These are phyloP conservation scores for Sclerotinia glacialis DNA, from an alignment of 2,329 filamentous ascomycete species.

Conservation along the genomic window DNA sequence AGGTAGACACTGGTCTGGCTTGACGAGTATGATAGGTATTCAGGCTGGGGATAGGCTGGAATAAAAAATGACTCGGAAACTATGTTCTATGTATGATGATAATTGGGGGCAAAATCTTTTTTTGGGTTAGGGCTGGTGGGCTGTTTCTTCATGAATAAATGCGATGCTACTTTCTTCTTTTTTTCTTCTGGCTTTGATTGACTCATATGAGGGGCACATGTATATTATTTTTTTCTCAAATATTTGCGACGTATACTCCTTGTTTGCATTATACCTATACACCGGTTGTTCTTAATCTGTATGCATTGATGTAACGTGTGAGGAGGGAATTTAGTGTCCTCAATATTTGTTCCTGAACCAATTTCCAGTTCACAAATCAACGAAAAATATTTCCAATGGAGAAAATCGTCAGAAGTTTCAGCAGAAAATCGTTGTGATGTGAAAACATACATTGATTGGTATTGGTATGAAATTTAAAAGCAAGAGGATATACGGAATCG, in stretches of 20 bases:
- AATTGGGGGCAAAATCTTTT: slow-evolving; percentile 14
- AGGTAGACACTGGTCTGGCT: slow-evolving; percentile 14
- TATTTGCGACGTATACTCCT: not conserved
- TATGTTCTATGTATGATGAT: slow-evolving; percentile 19
- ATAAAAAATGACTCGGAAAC: slow-evolving; percentile 3
- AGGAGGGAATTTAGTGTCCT: not conserved
- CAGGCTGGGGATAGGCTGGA: not conserved
- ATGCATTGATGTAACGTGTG: not conserved
- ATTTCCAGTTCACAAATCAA: not conserved
- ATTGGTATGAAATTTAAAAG: not conserved
- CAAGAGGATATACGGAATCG: not conserved
- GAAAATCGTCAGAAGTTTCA: not conserved
- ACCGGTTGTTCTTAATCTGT: not conserved
- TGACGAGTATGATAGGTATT: not conserved
- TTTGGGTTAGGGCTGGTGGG: slow-evolving; percentile 13
- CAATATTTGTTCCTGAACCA: not conserved
- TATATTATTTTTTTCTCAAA: not conserved
- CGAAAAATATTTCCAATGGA: not conserved
- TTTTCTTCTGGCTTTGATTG: not conserved
- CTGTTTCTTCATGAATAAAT: slow-evolving; percentile 7
- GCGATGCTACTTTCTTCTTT: slow-evolving; percentile 2
- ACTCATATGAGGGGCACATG: not conserved
- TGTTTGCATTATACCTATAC: not conserved
- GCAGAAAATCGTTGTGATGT: not conserved
- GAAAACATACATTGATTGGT: not conserved